Percentiles rank a stretch among this genome's conserved stretches.
Conservation (phyloP, 768 basidiomycete genomes). For the Pholiota microspora region DNA sequence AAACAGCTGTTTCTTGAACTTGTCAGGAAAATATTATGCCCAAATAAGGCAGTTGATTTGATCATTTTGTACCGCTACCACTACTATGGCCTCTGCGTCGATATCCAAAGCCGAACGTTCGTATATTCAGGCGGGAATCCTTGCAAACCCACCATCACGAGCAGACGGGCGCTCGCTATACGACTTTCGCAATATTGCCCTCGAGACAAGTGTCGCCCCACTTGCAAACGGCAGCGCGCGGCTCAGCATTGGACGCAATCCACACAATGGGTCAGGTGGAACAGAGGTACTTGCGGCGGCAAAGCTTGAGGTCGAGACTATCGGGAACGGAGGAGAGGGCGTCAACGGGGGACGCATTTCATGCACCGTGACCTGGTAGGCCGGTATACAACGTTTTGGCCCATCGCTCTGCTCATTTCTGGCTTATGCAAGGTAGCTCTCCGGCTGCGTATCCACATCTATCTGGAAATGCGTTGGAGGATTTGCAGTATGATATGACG, state of each 20-base stretch:
- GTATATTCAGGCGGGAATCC: slow-evolving; percentile 68
- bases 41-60: no score
- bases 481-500: slow-evolving; percentile 73
- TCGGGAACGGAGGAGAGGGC: slow-evolving; percentile 42
- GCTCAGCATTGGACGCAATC: slow-evolving; percentile 62
- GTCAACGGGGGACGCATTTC: slow-evolving; percentile 60
- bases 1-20: no score
- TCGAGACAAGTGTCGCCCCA: slow-evolving; percentile 78
- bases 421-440: slow-evolving; percentile 53
- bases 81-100: slow-evolving; percentile 31
- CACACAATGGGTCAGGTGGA: slow-evolving; percentile 54
- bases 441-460: slow-evolving; percentile 78
- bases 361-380: slow-evolving; percentile 78
- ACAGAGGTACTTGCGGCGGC: slow-evolving; percentile 80
- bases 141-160: slow-evolving; percentile 59
- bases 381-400: background rate
- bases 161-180: slow-evolving; percentile 69
- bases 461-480: slow-evolving; percentile 62
- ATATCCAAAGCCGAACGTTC: slow-evolving; percentile 80
- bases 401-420: background rate
- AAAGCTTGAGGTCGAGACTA: slow-evolving; percentile 75
- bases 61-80: no score
- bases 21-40: no score
- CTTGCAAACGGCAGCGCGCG: slow-evolving; percentile 85
- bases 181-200: slow-evolving; percentile 66